phyloP scores from a whole-genome alignment of 768 basidiomycete species.

The Lactarius psammicola region DNA sequence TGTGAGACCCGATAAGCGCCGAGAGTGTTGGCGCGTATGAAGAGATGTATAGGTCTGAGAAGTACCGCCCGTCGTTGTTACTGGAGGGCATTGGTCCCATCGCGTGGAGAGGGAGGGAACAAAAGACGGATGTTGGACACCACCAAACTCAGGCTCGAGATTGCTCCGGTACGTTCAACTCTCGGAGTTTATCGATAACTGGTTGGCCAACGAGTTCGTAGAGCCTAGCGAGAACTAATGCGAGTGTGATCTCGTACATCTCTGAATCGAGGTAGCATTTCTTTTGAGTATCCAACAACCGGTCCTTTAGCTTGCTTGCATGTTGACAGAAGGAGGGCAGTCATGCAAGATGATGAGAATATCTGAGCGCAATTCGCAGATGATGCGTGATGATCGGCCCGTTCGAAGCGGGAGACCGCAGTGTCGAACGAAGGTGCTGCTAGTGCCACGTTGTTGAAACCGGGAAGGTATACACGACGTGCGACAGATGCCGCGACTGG shows the following conservation, averaged over 20 bases:
- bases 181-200: background rate
- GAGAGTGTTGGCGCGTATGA: background rate
- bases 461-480: too few relatives aligned
- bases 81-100: background rate
- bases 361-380: too few relatives aligned
- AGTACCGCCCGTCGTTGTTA: too few relatives aligned
- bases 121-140: background rate
- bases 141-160: too few relatives aligned
- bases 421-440: too few relatives aligned
- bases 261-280: background rate
- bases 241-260: background rate
- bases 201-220: constrained; percentile 7
- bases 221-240: background rate
- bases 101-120: constrained; percentile 2
- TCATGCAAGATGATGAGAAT: too few relatives aligned
- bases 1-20: background rate
- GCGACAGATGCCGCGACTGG: too few relatives aligned
- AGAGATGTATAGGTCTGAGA: too few relatives aligned
- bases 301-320: background rate
- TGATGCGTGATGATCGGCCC: too few relatives aligned
- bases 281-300: background rate
- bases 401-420: too few relatives aligned
- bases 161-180: background rate
- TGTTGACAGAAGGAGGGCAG: background rate
- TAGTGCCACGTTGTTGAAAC: too few relatives aligned